phyloP scores from a whole-genome alignment of 2,329 filamentous ascomycete species.

The Phaeosphaeriaceae sp. region DNA sequence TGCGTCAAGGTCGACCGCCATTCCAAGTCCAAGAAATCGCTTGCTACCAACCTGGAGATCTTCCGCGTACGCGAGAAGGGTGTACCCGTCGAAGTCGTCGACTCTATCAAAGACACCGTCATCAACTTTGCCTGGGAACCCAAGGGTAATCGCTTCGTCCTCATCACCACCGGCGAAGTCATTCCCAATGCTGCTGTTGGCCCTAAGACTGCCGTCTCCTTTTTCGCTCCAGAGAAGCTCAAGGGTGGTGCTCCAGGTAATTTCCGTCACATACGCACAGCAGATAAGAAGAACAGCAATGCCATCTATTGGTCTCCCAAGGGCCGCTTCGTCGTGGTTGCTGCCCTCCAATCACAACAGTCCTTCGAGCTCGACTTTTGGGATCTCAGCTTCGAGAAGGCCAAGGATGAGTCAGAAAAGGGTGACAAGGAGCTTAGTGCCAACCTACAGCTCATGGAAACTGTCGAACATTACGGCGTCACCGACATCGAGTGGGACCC shows the following conservation, averaged over 20 bases:
- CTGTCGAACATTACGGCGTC: constrained; percentile 93
- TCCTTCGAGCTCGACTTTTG: constrained; percentile 97
- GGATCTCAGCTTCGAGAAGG: constrained; percentile 88
- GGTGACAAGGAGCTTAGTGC: constrained; percentile 92
- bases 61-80: constrained; percentile 98
- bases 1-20: constrained; percentile 99
- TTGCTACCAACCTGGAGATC: constrained; percentile 96
- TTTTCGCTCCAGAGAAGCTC: constrained; percentile 95
- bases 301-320: constrained; percentile 99
- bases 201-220: constrained; percentile 92
- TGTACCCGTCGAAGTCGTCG: constrained; percentile 96
- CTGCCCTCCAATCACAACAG: constrained; percentile 89
- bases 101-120: constrained; percentile 96
- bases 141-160: constrained; percentile 94
- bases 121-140: constrained; percentile 99
- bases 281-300: constrained; percentile 99
- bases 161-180: constrained; percentile 92
- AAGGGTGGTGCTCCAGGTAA: constrained; percentile 84
- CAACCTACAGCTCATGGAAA: constrained; percentile 94
- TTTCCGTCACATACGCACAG: constrained; percentile 93
- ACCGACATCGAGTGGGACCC: constrained; percentile 99
- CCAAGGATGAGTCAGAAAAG: constrained; percentile 83
- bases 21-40: constrained; percentile 98
- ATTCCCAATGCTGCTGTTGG: constrained; percentile 78
- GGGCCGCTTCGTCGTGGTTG: constrained; percentile 92